Evolutionary conservation across 2,329 filamentous ascomycete genomes (phyloP), one percentile per base, ranked within the genome.

Genomic region (Stagonosporopsis rhizophila): DNA sequence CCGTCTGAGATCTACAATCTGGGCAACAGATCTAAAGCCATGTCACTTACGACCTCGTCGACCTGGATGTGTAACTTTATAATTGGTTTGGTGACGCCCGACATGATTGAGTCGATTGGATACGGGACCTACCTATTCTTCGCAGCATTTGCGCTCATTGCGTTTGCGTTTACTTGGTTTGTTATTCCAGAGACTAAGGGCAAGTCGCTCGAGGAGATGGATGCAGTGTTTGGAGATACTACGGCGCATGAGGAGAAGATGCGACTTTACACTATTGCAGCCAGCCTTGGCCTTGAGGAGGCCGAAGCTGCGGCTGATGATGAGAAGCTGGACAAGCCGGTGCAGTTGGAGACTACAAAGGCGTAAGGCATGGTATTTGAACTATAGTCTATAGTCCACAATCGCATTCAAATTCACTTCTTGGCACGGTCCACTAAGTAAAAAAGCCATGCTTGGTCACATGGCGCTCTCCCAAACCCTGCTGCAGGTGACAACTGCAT

Each of bases 181-280:
- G 85, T 86, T 74, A 63, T 95, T 67, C 62, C 59, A 2, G 62
- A 95, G 80, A 96, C 91, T 45, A 95, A 94, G 81, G 89, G 89
- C 4, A 82, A 91, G 11, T 86, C 84, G 0, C 82, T 95, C 14
- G 91, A 96, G 74, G 85, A 95, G 76, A 87, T 96, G 52, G 90
- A 95, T 79, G 85, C 84, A 80, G 92, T 93, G 87, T 87, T 93
- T 82, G 89, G 91, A 79, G 89, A 94, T 83, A 87, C 85, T 34
- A 90, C 84, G 6, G 89, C 90, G 39, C 85, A 89, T 60, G 60
- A 69, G 40, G 66, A 67, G 60, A 68, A 68, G 56, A 60, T 34
- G 2, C 59, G 65, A 34, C 2, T 68, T 22, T 62, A 59, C 17
- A 49, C 51, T 2, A 69, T 69, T 47, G 67, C 67, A 19, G 50